Conservation (phyloP, 768 basidiomycete species). For the Kwoniella dendrophila region DNA sequence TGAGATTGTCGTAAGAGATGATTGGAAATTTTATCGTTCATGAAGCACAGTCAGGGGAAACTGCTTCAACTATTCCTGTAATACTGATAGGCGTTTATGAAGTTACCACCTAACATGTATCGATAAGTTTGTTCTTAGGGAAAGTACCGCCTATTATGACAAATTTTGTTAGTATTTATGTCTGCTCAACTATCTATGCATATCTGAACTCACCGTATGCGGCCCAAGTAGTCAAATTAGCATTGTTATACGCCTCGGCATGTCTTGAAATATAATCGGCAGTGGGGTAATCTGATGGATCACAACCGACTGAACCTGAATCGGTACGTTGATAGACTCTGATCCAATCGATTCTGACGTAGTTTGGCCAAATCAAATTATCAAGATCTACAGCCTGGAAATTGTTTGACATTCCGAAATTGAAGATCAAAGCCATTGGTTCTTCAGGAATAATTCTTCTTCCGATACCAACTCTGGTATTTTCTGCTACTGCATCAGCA, state of each 20-base stretch:
- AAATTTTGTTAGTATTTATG: not conserved
- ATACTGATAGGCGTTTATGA: not conserved
- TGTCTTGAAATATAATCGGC: constrained; percentile 74
- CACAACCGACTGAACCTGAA: constrained; percentile 59
- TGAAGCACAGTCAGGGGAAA: too few species aligned
- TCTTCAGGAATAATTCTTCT: constrained; percentile 75
- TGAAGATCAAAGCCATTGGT: constrained; percentile 76
- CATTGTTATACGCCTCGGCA: constrained; percentile 76
- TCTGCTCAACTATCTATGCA: not conserved
- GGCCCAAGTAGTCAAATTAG: constrained; percentile 58
- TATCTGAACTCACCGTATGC: constrained; percentile 55
- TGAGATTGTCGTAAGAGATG: too few species aligned
- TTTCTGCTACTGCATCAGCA: constrained; percentile 66
- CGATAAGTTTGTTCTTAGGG: constrained; percentile 69
- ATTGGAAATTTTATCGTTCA: too few species aligned
- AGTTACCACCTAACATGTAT: constrained; percentile 36
- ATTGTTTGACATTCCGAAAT: constrained; percentile 57
- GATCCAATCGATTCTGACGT: constrained; percentile 81
- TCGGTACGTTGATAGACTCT: constrained; percentile 80
- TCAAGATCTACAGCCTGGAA: constrained; percentile 74
- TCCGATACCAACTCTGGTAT: constrained; percentile 66
- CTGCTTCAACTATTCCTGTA: too few species aligned
- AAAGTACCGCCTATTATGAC: constrained; percentile 53
- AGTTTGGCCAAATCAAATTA: constrained; percentile 72
- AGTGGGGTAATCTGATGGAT: constrained; percentile 68